These are phyloP conservation scores for Pilobolus umbonatus DNA, from an alignment of 192 early-diverging fungal species.

Conservation along the genomic window DNA sequence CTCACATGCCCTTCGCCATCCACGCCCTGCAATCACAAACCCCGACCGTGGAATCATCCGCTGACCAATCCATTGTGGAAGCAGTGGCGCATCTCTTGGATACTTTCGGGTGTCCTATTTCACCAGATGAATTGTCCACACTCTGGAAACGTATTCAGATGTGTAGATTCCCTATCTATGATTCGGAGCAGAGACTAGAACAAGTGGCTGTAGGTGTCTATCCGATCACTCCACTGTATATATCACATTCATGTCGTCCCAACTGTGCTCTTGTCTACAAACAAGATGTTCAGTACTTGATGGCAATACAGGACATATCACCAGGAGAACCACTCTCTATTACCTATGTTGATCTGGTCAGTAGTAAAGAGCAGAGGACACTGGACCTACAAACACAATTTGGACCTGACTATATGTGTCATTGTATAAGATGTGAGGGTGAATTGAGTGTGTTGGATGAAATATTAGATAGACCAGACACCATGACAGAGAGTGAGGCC, in stretches of 20 bases:
- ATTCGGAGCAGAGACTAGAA: conserved; percentile 17
- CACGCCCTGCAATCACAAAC: conserved; percentile 14
- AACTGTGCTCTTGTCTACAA: conserved; percentile 57
- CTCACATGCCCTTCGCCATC: conserved; percentile 18
- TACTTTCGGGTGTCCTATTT: conserved; percentile 16
- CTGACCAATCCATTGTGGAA: background rate
- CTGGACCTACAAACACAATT: conserved; percentile 9
- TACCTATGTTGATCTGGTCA: conserved; percentile 55
- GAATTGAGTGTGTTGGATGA: conserved; percentile 9
- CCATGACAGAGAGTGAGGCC: background rate
- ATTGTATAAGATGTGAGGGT: conserved; percentile 11
- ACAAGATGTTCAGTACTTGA: conserved; percentile 42
- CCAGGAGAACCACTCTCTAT: conserved; percentile 50
- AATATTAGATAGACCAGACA: conserved; percentile 8
- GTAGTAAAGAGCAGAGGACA: conserved; percentile 13
- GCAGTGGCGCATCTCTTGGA: conserved; percentile 4
- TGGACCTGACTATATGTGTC: conserved; percentile 19
- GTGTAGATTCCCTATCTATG: conserved; percentile 17
- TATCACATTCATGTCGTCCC: conserved; percentile 60
- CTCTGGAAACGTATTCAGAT: conserved; percentile 10
- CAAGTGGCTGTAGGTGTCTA: conserved; percentile 13
- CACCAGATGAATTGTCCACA: conserved; percentile 6
- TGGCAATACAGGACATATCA: conserved; percentile 46
- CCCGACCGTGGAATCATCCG: background rate
- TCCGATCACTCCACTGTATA: conserved; percentile 58